These are phyloP conservation scores for Parastagonospora avenae DNA, from an alignment of 2,329 filamentous ascomycete genomes.

Conservation along the genomic window DNA sequence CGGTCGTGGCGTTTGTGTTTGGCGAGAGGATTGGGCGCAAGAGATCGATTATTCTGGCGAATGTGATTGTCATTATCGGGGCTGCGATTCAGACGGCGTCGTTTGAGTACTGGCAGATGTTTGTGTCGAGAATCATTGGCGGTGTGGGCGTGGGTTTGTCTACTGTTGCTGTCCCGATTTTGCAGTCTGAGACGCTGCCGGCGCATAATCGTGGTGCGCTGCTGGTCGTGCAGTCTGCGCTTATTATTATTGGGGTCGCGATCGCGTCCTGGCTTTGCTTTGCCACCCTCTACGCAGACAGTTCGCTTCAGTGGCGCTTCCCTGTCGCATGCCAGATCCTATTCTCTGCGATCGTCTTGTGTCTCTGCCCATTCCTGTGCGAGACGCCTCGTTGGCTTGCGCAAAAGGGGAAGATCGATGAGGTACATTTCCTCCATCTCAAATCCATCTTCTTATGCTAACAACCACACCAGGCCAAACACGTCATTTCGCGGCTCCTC, in stretches of 20 bases:
- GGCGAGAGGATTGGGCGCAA: conserved; percentile 63
- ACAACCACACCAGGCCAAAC: conserved; percentile 8
- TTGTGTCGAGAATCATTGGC: conserved; percentile 46
- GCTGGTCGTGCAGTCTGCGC: conserved; percentile 16
- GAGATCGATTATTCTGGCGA: conserved; percentile 62
- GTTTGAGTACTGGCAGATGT: conserved; percentile 37
- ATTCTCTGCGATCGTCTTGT: conserved; percentile 60
- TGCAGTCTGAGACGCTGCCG: conserved; percentile 48
- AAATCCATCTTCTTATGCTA: conserved; percentile 2
- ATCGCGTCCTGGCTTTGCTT: conserved; percentile 21
- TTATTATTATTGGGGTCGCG: conserved; percentile 23
- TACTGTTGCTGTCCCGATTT: conserved; percentile 53
- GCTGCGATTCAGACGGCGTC: conserved; percentile 39
- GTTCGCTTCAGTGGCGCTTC: conserved; percentile 42
- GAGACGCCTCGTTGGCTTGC: conserved; percentile 49
- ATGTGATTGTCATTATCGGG: conserved; percentile 40
- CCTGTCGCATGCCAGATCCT: conserved; percentile 61
- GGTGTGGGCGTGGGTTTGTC: conserved; percentile 54
- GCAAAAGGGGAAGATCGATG: conserved; percentile 26
- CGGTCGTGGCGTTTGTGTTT: conserved; percentile 46
- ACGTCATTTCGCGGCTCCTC: conserved; percentile 36
- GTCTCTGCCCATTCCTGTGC: conserved; percentile 51
- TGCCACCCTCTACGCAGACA: conserved; percentile 15
- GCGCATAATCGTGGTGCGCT: conserved; percentile 21
- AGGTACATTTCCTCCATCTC: conserved; percentile 17